Conservation (phyloP, 1,284 basidiomycete genomes). For the Ceratobasidium sp. region DNA sequence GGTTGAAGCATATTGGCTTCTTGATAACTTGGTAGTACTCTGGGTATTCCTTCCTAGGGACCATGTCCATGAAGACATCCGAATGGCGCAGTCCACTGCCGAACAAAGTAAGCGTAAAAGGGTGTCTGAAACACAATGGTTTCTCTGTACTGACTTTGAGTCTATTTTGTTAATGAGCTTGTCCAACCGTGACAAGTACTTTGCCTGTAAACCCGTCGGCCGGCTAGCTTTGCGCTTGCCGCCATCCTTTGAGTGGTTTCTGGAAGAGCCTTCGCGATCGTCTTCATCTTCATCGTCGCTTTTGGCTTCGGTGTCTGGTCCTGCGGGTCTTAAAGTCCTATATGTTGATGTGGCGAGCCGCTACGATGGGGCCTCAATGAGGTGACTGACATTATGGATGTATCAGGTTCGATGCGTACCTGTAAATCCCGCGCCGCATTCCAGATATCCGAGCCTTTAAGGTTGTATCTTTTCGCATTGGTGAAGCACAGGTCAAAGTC, state of each 20-base stretch:
- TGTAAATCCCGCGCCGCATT: conserved; percentile 78
- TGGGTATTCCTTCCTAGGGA: conserved; percentile 80
- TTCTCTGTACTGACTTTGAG: conserved; percentile 61
- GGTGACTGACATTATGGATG: background rate
- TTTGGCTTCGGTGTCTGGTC: conserved; percentile 43
- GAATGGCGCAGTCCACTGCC: conserved; percentile 71
- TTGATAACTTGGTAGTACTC: conserved; percentile 88
- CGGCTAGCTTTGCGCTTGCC: conserved; percentile 62
- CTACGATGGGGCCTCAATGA: background rate
- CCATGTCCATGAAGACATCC: conserved; percentile 84
- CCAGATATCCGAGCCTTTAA: conserved; percentile 86
- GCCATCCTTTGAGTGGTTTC: conserved; percentile 50
- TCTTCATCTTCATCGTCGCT: conserved; percentile 57
- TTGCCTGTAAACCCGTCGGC: conserved; percentile 70
- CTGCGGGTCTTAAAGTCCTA: background rate
- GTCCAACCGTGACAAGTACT: conserved; percentile 61
- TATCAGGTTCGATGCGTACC: conserved; percentile 54
- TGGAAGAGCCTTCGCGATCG: conserved; percentile 53
- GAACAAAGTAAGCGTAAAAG: conserved; percentile 50
- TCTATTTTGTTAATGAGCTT: conserved; percentile 77
- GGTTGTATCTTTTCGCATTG: conserved; percentile 92
- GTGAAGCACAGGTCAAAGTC: conserved; percentile 89
- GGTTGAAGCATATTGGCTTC: conserved; percentile 82
- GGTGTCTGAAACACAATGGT: conserved; percentile 13
- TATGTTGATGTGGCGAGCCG: background rate